phyloP scores from a whole-genome alignment of 495 filamentous ascomycete species.

The Penicillium dipodomyicola region DNA sequence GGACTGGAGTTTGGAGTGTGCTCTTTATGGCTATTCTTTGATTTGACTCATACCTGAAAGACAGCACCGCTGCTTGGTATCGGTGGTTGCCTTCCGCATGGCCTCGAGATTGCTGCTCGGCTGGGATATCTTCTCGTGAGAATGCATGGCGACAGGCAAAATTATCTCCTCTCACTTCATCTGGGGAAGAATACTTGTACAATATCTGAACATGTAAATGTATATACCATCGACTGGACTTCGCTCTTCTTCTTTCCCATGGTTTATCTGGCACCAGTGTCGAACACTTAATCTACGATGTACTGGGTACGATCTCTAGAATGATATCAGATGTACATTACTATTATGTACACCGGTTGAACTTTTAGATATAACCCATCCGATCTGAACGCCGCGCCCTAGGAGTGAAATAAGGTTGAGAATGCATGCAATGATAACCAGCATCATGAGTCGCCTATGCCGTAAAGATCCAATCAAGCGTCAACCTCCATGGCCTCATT shows the following conservation, averaged over 20 bases:
- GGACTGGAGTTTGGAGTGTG: slow-evolving; percentile 20
- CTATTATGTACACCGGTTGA: slow-evolving; percentile 19
- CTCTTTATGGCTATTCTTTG: slow-evolving; percentile 7
- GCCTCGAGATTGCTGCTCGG: too few relatives aligned
- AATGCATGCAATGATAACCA: slow-evolving; percentile 21
- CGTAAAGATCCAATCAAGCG: slow-evolving; percentile 15
- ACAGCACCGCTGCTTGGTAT: not conserved
- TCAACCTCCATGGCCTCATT: slow-evolving; percentile 28
- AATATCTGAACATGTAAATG: slow-evolving; percentile 14
- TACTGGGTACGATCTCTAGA: not conserved
- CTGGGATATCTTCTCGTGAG: not conserved
- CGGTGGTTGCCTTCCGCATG: not conserved
- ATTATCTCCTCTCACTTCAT: slow-evolving; percentile 24
- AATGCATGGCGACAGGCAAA: not conserved
- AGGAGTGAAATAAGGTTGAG: slow-evolving; percentile 19
- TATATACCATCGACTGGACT: not conserved
- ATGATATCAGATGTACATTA: slow-evolving; percentile 23
- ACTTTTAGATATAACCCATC: slow-evolving; percentile 27
- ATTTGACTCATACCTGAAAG: not conserved
- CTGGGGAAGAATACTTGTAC: slow-evolving; percentile 12
- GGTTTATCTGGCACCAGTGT: not conserved
- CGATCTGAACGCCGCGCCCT: slow-evolving; percentile 39
- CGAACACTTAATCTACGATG: not conserved
- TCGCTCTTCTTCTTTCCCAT: not conserved
- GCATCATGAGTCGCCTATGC: slow-evolving; percentile 15